Evolutionary conservation across 495 filamentous ascomycete species (phyloP).

Genomic region (Daldinia grandis): DNA sequence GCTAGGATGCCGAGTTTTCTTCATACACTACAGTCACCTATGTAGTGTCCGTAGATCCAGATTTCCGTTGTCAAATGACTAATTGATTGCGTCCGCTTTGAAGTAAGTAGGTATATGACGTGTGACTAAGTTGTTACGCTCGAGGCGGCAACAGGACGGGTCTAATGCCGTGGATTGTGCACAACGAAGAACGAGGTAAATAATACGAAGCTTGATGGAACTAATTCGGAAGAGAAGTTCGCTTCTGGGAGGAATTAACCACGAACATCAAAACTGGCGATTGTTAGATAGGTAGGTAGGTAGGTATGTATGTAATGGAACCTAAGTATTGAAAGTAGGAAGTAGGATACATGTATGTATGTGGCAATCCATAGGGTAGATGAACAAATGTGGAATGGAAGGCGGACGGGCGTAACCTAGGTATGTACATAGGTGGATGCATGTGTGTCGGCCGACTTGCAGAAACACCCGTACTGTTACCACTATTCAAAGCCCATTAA

Average conservation of each 20-base stretch:
- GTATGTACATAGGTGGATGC: background rate
- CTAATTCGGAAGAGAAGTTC: constrained; percentile 10
- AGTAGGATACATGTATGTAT: constrained; percentile 21
- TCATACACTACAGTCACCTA: background rate
- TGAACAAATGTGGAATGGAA: constrained; percentile 21
- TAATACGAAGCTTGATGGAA: constrained; percentile 26
- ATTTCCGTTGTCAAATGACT: constrained; percentile 18
- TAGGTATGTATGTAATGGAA: constrained; percentile 6
- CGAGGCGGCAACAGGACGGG: constrained; percentile 5
- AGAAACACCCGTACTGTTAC: background rate
- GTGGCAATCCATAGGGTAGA: constrained; percentile 34
- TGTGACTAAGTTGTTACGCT: constrained; percentile 9
- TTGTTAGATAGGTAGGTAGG: too few relatives aligned
- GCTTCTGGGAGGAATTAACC: background rate
- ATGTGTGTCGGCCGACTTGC: background rate
- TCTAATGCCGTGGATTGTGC: constrained; percentile 1
- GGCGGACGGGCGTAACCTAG: background rate
- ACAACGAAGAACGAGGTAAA: constrained; percentile 13
- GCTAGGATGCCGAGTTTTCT: constrained; percentile 8
- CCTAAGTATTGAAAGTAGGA: constrained; percentile 4
- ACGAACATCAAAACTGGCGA: background rate
- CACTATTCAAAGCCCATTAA: background rate
- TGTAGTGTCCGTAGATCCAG: constrained; percentile 9
- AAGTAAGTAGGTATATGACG: constrained; percentile 34
- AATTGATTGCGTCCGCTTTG: constrained; percentile 23